Base-by-base conservation (phyloP, 1,284 basidiomycete species). In the Cryptococcus wingfieldii region DNA sequence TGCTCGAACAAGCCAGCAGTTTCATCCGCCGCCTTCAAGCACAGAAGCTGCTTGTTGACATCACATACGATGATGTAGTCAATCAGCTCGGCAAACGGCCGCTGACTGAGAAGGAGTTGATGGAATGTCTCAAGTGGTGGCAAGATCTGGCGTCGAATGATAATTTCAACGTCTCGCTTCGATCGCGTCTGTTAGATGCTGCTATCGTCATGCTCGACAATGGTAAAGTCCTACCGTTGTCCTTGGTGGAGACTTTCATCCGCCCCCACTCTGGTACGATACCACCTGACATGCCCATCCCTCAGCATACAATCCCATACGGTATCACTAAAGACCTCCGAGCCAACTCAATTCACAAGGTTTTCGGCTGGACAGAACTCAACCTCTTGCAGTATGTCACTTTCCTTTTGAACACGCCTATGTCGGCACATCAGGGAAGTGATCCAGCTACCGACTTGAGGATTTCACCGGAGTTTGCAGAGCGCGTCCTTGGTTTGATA, bases 51-150 rank as follows among this genome's bases (percentile, higher is more conserved):
- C 81, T 98, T n/a, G 84, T 83, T 53, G 82, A 87, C n/a, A 87
- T 95, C 59, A 84, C 84, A 0, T 89, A 96, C 67, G 80, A 85
- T 18, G 96, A 98, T 70, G 89, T 98, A 18, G 79, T 98, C 50
- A 78, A 81, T 50, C 91, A 96, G 71, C 81, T 99, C 6, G 82
- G 83, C 14, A 75, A 81, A 2, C 81, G 89, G 13, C 87, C 94
- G 1, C 80, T 98, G 18, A 76, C 76, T 0, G 83, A 90, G 63
- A 77, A 80, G 13, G 92, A 98, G 74, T 87, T 90, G 78, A 74
- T 86, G 19, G 85, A 85, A 4, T 94, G 90, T 72, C 79, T 98
- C 61, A 83, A 84, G 56, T 99, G 95, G 95, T 96, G 93, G 89
- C 83, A 87, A 52, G 75, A 77, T 25, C 75, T 90, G 14, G 83